phyloP scores from a whole-genome alignment of 164 flowering plant species.

The grape (Vitis vinifera) region DNA sequence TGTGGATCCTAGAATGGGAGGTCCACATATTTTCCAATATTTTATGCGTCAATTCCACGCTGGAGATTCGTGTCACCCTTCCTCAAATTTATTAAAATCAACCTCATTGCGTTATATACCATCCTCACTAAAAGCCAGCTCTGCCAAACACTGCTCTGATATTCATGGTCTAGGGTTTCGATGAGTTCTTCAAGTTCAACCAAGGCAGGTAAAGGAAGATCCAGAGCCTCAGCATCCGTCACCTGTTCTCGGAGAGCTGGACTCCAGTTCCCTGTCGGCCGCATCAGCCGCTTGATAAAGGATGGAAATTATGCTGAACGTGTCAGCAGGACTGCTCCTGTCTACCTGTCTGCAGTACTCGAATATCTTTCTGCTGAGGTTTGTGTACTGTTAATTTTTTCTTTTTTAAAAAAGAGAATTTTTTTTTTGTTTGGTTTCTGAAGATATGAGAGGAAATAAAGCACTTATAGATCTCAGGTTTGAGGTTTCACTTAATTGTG shows the following conservation, averaged over 20 bases:
- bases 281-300: slow-evolving; percentile 64
- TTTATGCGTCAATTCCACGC: too few species aligned
- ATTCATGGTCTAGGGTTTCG: slow-evolving; percentile 1
- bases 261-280: slow-evolving; percentile 68
- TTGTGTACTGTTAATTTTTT: not conserved
- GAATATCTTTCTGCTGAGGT: slow-evolving; percentile 72
- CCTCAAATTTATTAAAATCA: too few species aligned
- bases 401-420: not conserved
- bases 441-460: not conserved
- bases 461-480: not conserved
- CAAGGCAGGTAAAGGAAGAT: slow-evolving; percentile 58
- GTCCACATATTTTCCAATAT: too few species aligned
- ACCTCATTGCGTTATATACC: too few species aligned
- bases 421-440: not conserved
- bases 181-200: slow-evolving; percentile 30
- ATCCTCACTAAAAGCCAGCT: too few species aligned
- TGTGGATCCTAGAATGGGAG: too few species aligned
- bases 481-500: not conserved
- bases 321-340: slow-evolving; percentile 63
- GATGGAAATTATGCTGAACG: slow-evolving; percentile 64
- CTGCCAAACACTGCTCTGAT: too few species aligned
- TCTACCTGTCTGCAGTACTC: slow-evolving; percentile 64
- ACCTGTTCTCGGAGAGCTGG: slow-evolving; percentile 59
- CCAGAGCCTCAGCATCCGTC: slow-evolving; percentile 50
- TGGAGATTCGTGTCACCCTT: too few species aligned